Conservation (phyloP, 805 yeast species). For the Pichia pseudocactophila region DNA sequence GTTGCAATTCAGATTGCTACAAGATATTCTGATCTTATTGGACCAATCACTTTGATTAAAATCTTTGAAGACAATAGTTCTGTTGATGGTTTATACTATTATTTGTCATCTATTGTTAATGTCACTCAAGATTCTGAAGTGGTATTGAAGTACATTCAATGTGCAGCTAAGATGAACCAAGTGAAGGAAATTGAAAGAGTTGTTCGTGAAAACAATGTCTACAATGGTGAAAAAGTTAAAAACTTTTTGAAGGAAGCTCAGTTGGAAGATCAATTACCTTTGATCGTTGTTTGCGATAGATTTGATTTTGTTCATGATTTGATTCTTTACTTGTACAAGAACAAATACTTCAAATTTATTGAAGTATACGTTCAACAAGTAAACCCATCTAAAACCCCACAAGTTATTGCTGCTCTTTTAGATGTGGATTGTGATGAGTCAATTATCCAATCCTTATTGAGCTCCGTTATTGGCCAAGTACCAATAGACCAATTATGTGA, state of each 20-base stretch:
- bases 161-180: constrained; percentile 88
- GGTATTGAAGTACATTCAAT: constrained; percentile 90
- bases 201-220: constrained; percentile 87
- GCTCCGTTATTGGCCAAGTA: constrained; percentile 87
- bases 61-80: constrained; percentile 90
- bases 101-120: constrained; percentile 87
- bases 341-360: constrained; percentile 91
- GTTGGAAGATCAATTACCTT: constrained; percentile 90
- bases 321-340: constrained; percentile 86
- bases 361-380: constrained; percentile 98
- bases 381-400: constrained; percentile 91
- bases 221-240: constrained; percentile 95
- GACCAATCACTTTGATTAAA: constrained; percentile 75
- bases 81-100: constrained; percentile 89
- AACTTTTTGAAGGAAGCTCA: constrained; percentile 92
- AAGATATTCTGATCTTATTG: constrained; percentile 88
- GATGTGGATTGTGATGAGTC: constrained; percentile 96
- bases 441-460: constrained; percentile 70
- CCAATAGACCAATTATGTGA: constrained; percentile 82
- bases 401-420: constrained; percentile 89
- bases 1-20: constrained; percentile 94
- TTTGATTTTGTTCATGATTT: constrained; percentile 87
- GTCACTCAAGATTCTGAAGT: constrained; percentile 90
- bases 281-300: constrained; percentile 94
- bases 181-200: constrained; percentile 91